Evolutionary conservation across 306 rosid species (phyloP), one percentile per base, ranked within the genome.

Genomic region (Clitoria ternatea): DNA sequence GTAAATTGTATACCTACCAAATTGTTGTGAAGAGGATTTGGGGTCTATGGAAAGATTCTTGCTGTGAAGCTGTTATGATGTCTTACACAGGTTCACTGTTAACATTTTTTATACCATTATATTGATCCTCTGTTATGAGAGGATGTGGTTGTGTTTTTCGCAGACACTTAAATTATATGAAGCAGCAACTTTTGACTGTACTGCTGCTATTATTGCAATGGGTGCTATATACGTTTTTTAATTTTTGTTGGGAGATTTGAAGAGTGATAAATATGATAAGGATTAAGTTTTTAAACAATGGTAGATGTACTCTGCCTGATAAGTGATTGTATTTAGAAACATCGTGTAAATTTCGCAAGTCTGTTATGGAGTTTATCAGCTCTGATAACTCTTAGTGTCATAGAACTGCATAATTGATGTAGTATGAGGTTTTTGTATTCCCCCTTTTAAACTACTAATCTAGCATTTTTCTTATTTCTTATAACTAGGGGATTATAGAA

Each of bases 21-120:
- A 60, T 27, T 55, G 27, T 11, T 45, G 42, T 32, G 61, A 48
- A 55, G 32, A 78, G 65, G 59, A 29, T 14, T 74, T 73, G 26
- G 61, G 72, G 10, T 64, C 56, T 74, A 4, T 0, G 17, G 15
- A 13, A 76, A 44, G 32, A 19, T 69, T 20, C 40, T 43, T 30
- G 14, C 59, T 9, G 19, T 20, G 26, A 35, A 55, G 49, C 7
- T 66, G 55, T 47, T 55, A 22, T 70, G 60, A 23, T 55, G 4
- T 50, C 35, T 11, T 12, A 47, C 4, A 7, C 17, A 13, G 56
- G 43, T 48, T 66, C 5, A 14, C 36, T 40, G 7, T 10, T 59
- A 18, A 48, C n/a, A n/a, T 44, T 54, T 50, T 79, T 8, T 73
- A 6, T 30, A 32, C 43, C 24, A 5, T 30, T 52, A 19, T 17